phyloP scores from a whole-genome alignment of 805 yeast species.

The Yamadazyma kitorensis region DNA sequence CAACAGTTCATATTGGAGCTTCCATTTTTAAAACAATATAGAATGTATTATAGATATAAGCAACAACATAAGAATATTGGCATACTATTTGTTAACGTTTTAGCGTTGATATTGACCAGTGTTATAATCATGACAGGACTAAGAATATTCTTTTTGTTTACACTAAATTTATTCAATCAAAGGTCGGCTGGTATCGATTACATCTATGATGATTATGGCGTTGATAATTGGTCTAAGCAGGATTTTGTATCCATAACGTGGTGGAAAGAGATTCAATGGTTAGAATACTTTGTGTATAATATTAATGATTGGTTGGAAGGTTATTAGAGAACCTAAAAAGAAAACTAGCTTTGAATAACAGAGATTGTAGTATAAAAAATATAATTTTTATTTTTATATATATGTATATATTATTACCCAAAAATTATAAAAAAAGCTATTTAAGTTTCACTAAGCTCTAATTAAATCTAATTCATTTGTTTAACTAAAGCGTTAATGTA shows the following conservation, averaged over 20 bases:
- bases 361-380: not conserved
- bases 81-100: constrained; percentile 17
- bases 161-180: constrained; percentile 5
- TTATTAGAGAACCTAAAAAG: no score
- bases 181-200: constrained; percentile 6
- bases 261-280: constrained; percentile 33
- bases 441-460: not conserved
- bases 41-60: constrained; percentile 22
- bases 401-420: constrained; percentile 5
- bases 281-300: constrained; percentile 25
- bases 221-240: constrained; percentile 6
- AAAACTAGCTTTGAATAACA: no score
- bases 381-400: constrained; percentile 1
- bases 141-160: constrained; percentile 15
- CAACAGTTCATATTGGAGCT: constrained; percentile 19
- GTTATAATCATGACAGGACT: constrained; percentile 18
- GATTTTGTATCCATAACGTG: constrained; percentile 16
- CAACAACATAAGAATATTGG: constrained; percentile 20
- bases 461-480: constrained; percentile 82
- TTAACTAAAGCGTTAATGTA: constrained; percentile 92
- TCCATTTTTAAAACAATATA: constrained; percentile 31
- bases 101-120: constrained; percentile 21
- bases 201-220: constrained; percentile 10
- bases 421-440: constrained; percentile 4
- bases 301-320: constrained; percentile 14